A percentile compares a stretch with the other conserved stretches of the same genome.
Evolutionary conservation across 116 monocot species (phyloP).

Genomic region (Iris pallida): DNA sequence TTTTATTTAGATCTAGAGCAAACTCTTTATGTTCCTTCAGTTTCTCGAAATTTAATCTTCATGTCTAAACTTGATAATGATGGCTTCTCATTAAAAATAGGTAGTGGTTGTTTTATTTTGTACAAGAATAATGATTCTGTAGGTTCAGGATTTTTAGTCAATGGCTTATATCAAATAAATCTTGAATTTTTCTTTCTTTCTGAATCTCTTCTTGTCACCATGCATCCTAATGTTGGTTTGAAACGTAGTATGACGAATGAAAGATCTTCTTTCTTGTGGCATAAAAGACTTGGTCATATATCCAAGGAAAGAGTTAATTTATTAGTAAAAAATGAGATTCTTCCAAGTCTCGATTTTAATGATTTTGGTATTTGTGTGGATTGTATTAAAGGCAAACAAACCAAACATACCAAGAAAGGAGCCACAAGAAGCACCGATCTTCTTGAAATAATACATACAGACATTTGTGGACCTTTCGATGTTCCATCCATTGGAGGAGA

Average conservation of each 20-base stretch:
- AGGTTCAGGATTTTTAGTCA: neutral
- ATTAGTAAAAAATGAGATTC: conserved; percentile 12
- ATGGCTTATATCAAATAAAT: conserved; percentile 14
- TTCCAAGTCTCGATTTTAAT: conserved; percentile 2
- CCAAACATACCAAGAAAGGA: conserved; percentile 1
- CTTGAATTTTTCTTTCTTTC: conserved; percentile 5
- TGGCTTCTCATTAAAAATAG: no score
- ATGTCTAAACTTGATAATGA: no score
- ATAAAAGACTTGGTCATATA: conserved; percentile 12
- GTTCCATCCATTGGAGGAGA: neutral
- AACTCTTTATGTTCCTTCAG: no score
- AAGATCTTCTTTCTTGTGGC: no score
- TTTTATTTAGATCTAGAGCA: no score
- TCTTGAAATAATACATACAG: conserved; percentile 7
- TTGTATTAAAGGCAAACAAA: conserved; percentile 6
- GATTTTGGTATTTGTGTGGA: conserved; percentile 2
- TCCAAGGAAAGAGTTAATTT: conserved; percentile 9
- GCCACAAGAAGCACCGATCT: neutral
- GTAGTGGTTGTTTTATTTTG: no score
- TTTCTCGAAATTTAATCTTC: no score
- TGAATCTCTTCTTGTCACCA: conserved; percentile 1
- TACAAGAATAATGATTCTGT: no score
- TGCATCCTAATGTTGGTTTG: conserved; percentile 6
- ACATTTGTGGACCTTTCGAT: conserved; percentile 1
- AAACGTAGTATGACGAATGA: neutral